Percentiles rank a stretch among this genome's conserved stretches.
Evolutionary conservation across 148 eudicot genomes (phyloP).

Genomic region (Silene latifolia): DNA sequence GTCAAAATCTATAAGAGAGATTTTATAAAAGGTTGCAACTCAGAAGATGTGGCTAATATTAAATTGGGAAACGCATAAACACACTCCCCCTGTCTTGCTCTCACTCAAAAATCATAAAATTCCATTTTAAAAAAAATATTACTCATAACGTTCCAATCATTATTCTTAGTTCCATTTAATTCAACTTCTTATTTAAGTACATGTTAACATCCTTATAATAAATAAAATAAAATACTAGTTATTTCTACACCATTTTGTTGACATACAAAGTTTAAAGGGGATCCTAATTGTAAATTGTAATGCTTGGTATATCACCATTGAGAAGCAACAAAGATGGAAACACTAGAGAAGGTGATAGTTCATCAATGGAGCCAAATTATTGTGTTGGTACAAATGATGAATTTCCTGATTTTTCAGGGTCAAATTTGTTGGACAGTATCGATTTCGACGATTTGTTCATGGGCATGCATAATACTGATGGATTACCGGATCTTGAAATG

Average conservation of each 20-base stretch:
- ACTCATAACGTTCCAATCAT: neutral
- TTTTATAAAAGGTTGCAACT: constrained; percentile 12
- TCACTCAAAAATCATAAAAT: neutral
- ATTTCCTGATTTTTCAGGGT: constrained; percentile 34
- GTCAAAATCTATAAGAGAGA: constrained; percentile 26
- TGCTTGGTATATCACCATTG: constrained; percentile 45
- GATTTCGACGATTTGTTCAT: constrained; percentile 55
- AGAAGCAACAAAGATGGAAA: constrained; percentile 33
- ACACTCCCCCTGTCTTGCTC: constrained; percentile 19
- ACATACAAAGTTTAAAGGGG: too few relatives aligned
- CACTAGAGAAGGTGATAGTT: constrained; percentile 10
- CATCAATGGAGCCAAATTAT: constrained; percentile 23
- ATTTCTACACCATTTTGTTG: too few relatives aligned
- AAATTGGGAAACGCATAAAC: constrained; percentile 19
- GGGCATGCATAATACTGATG: constrained; percentile 33
- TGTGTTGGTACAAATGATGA: constrained; percentile 27
- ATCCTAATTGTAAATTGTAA: constrained; percentile 17
- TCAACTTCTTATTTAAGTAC: constrained; percentile 8
- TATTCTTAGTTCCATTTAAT: neutral
- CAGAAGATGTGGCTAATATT: constrained; percentile 31
- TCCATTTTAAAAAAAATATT: neutral
- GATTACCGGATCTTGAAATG: constrained; percentile 42
- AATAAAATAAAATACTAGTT: too few relatives aligned
- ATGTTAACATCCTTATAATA: neutral
- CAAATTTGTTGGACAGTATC: constrained; percentile 43